Conservation (phyloP, 1,284 basidiomycete genomes). For the Ustilago xerochloae region DNA sequence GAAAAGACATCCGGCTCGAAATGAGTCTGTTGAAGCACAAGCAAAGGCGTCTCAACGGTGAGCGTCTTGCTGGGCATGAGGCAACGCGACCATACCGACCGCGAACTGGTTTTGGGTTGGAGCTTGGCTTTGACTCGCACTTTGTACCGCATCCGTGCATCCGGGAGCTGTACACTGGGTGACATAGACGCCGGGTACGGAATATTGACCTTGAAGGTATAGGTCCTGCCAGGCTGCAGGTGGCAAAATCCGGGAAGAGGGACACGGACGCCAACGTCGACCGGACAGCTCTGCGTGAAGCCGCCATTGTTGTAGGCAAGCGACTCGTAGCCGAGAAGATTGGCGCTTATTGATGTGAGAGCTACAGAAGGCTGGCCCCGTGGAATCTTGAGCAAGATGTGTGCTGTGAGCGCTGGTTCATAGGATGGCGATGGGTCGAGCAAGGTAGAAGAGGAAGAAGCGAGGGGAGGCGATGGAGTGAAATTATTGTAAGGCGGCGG, state of each 20-base stretch:
- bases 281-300: conserved; percentile 15
- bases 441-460: background rate
- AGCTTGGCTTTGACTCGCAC: conserved; percentile 7
- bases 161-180: conserved; percentile 13
- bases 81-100: background rate
- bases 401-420: background rate
- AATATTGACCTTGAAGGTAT: conserved; percentile 7
- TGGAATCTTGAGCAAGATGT: conserved; percentile 1
- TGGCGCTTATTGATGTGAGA: conserved; percentile 6
- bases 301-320: conserved; percentile 15
- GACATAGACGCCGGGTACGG: conserved; percentile 1
- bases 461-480: background rate
- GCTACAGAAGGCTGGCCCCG: background rate
- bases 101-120: background rate
- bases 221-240: background rate
- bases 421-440: background rate
- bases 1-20: background rate
- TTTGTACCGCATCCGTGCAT: conserved; percentile 17
- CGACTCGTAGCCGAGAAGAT: conserved; percentile 10
- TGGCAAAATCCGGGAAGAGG: background rate
- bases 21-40: background rate
- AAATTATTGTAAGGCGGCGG: background rate
- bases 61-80: background rate
- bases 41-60: background rate
- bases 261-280: conserved; percentile 1